Percentiles rank a stretch among this genome's conserved stretches.
Conservation (phyloP, 176 grass and related monocot species). For the Triticum monococcum region DNA sequence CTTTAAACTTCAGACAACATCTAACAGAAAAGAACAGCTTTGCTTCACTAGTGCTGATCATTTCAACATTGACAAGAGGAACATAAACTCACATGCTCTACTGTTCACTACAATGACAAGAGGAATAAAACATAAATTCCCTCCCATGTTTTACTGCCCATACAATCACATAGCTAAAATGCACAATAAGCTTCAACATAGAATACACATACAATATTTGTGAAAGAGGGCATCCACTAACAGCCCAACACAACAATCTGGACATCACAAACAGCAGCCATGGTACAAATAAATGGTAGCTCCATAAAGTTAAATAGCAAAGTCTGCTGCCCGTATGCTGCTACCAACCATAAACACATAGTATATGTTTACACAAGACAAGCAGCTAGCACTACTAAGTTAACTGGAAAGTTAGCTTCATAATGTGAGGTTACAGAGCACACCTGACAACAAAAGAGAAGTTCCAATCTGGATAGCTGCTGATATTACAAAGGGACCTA, state of each 20-base stretch:
- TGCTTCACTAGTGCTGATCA: too few relatives aligned
- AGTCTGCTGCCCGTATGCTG: not conserved
- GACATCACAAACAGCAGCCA: not conserved
- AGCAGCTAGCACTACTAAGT: not conserved
- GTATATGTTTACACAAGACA: not conserved
- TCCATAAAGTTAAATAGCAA: not conserved
- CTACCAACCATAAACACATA: not conserved
- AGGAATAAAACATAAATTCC: too few relatives aligned
- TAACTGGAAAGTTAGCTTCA: not conserved
- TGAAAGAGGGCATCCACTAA: not conserved
- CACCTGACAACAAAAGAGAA: not conserved
- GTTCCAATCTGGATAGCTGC: not conserved
- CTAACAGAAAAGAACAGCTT: too few relatives aligned
- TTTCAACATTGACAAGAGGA: not conserved
- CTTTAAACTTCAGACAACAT: too few relatives aligned
- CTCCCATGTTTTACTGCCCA: not conserved
- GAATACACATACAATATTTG: not conserved
- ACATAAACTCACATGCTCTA: not conserved
- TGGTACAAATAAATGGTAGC: not conserved
- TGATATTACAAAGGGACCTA: not conserved
- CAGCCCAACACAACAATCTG: not conserved
- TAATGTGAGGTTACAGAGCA: not conserved
- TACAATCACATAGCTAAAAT: not conserved
- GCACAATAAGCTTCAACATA: not conserved
- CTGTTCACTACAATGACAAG: not conserved